Percentiles rank a stretch among this genome's conserved stretches.
Conservation (phyloP, 345 rosid genomes). For the Lepidium didymum region DNA sequence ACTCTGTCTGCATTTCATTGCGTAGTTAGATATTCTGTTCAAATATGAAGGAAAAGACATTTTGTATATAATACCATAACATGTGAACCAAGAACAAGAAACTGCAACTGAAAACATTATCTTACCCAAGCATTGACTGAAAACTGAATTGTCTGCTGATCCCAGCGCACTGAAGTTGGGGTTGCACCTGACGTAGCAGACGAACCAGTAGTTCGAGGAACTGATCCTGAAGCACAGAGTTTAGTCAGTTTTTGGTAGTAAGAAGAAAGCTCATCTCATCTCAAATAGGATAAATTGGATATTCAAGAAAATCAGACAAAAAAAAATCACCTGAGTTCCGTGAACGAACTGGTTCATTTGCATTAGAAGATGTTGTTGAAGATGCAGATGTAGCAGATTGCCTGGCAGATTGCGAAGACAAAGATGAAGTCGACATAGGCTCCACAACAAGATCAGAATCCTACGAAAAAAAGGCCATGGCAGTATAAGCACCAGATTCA, state of each 20-base stretch:
- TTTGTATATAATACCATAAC: background rate
- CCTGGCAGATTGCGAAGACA: constrained; percentile 55
- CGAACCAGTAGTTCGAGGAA: constrained; percentile 54
- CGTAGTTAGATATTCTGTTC: background rate
- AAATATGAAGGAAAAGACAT: background rate
- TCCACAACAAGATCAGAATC: constrained; percentile 87
- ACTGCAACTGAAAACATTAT: background rate
- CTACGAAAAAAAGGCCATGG: constrained; percentile 32
- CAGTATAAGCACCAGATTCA: constrained; percentile 6
- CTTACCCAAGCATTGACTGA: constrained; percentile 98
- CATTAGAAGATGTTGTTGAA: constrained; percentile 38
- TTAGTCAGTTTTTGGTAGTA: background rate
- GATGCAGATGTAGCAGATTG: constrained; percentile 51
- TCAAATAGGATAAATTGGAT: background rate
- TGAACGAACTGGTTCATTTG: constrained; percentile 45
- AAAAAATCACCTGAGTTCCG: constrained; percentile 47
- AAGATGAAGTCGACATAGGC: constrained; percentile 60
- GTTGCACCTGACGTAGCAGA: constrained; percentile 48
- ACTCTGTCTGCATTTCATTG: background rate
- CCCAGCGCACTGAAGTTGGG: constrained; percentile 74
- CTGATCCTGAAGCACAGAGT: constrained; percentile 45
- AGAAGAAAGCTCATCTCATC: background rate
- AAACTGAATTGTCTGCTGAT: constrained; percentile 82
- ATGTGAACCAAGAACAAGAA: background rate
- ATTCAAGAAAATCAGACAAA: background rate